Evolutionary conservation across 257 asterid species (phyloP), one percentile per base, ranked within the genome.

Genomic region (Nicotiana benthamiana): DNA sequence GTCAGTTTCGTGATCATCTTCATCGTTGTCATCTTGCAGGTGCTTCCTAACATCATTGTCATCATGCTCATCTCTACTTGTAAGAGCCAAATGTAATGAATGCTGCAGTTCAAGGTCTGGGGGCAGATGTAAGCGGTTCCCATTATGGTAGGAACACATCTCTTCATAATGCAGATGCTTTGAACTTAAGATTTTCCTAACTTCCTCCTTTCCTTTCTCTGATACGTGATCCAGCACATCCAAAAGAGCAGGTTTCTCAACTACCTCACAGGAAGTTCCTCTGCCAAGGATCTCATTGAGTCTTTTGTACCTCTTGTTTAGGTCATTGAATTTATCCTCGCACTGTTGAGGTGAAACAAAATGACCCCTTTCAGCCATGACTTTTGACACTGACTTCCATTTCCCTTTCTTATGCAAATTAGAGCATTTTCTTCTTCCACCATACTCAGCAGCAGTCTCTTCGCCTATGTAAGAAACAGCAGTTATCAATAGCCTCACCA

Each of bases 101-200:
- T 78, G 92, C 81, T 92, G 97, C 87, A 93, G 65, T 27, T 92
- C 94, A 1, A 90, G 96, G 72, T 93, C 97, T 0, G 90, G 90
- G 0, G 98, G 97, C 54, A 93, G 88, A 82, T 92, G 94, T 84
- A 93, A 82, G 9, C 95, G 86, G 83, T 93, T 94, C 63, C 90
- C 89, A 30, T 94, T 94, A 80, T 90, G 97, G 83, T 92, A 92
- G 27, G 98, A 94, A 75, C 98, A 92, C 98, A 94, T 94, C 84
- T 94, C 98, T 77, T 94, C 98, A n/a, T 92, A 94, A 66, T 91
- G 95, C 87, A 94, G 83, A 85, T 94, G 97, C 89, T 92, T 92
- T 5, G 97, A 94, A 81, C 95, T 88, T 78, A 93, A 62, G 18
- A 93, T 92, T 80, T 93, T 92, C 59, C 92, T 86, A 13, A 92